Conservation (phyloP, 2,329 filamentous ascomycete genomes). For the Neopestalotiopsis clavispora region DNA sequence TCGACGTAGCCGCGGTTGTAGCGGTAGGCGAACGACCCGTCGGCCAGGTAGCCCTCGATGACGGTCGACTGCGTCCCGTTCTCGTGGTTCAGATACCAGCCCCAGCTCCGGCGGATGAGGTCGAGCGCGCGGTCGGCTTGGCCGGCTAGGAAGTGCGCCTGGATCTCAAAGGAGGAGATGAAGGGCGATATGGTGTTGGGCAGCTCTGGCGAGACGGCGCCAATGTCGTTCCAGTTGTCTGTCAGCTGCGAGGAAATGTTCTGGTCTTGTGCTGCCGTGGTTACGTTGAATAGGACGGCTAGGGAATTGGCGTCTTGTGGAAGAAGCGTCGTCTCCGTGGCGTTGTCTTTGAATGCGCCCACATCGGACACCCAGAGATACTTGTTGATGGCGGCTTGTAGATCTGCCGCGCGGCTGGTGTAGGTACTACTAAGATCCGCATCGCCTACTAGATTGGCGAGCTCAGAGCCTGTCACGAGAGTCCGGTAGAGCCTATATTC, state of each 20-base stretch:
- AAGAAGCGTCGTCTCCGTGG: slow-evolving; percentile 51
- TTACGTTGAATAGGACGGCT: slow-evolving; percentile 53
- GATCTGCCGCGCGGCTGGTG: slow-evolving; percentile 42
- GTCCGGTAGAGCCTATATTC: slow-evolving; percentile 47
- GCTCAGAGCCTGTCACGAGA: slow-evolving; percentile 54
- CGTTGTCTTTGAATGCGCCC: slow-evolving; percentile 51
- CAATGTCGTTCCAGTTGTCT: slow-evolving; percentile 60
- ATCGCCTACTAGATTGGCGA: slow-evolving; percentile 53
- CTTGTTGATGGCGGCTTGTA: slow-evolving; percentile 50
- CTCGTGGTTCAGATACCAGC: slow-evolving; percentile 62
- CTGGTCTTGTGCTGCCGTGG: slow-evolving; percentile 36
- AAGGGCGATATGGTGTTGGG: slow-evolving; percentile 63
- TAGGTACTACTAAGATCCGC: slow-evolving; percentile 43
- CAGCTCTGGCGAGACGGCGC: slow-evolving; percentile 60
- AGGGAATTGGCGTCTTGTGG: slow-evolving; percentile 67
- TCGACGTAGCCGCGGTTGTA: slow-evolving; percentile 57
- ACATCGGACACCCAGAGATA: slow-evolving; percentile 52
- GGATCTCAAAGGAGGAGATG: slow-evolving; percentile 63
- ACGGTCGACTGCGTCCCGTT: slow-evolving; percentile 64
- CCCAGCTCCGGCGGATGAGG: slow-evolving; percentile 62
- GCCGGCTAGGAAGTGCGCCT: slow-evolving; percentile 56
- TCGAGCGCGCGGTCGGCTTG: slow-evolving; percentile 56
- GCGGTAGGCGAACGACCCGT: slow-evolving; percentile 64
- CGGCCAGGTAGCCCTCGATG: slow-evolving; percentile 62
- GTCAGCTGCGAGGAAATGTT: slow-evolving; percentile 51